These are phyloP conservation scores for Reutealis trisperma DNA, from an alignment of 345 rosid genomes.

Conservation along the genomic window DNA sequence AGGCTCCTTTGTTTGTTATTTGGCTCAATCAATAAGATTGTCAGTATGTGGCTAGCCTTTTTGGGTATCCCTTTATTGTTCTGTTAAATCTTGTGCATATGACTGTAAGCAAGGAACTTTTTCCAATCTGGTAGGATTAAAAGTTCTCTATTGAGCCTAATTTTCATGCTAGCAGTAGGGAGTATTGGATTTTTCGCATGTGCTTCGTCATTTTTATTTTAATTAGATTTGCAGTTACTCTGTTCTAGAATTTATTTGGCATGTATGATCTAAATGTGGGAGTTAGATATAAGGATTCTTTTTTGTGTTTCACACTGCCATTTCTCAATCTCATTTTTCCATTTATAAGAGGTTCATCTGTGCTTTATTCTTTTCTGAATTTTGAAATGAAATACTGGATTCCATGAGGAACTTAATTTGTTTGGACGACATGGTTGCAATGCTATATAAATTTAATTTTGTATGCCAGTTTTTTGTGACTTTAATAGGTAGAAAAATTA, in stretches of 20 bases:
- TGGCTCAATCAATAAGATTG: neutral
- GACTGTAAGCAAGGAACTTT: too few relatives aligned
- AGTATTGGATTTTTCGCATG: too few relatives aligned
- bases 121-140: too few relatives aligned
- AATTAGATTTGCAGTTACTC: neutral
- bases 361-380: neutral
- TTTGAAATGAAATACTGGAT: neutral
- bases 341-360: neutral
- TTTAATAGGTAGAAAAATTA: neutral
- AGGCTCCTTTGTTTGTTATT: neutral
- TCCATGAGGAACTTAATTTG: neutral
- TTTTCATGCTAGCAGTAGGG: too few relatives aligned
- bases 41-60: neutral
- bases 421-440: neutral
- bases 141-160: too few relatives aligned
- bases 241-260: neutral
- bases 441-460: neutral
- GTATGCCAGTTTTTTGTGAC: neutral
- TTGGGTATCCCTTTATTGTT: neutral
- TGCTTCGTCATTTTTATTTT: neutral
- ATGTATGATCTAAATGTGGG: neutral
- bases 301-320: neutral
- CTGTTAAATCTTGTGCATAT: neutral
- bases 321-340: neutral
- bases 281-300: neutral